Conservation (phyloP, 208 protist species). For the Borovskyia barvae region DNA sequence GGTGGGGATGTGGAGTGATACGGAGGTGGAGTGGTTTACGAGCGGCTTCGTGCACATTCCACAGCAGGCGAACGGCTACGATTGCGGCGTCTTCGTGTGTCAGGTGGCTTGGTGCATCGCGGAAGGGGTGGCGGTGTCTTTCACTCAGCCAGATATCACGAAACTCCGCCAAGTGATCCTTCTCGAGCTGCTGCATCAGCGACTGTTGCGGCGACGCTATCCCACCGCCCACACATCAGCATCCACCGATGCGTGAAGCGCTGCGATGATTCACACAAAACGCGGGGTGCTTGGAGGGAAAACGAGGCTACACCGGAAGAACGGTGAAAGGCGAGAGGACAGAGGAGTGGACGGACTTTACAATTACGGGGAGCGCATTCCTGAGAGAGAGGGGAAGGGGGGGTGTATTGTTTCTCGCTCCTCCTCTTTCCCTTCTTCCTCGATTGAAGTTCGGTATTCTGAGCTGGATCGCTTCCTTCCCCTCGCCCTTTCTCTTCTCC, state of each 20-base stretch:
- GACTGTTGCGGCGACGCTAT: conserved; percentile 50
- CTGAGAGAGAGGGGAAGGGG: no score
- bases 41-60: conserved; percentile 43
- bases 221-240: conserved; percentile 39
- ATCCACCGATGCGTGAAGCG: conserved; percentile 32
- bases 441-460: no score
- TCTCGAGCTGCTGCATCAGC: conserved; percentile 52
- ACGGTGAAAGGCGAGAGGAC: no score
- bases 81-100: conserved; percentile 88
- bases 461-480: no score
- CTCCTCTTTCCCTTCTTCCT: no score
- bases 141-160: conserved; percentile 40
- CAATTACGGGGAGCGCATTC: no score
- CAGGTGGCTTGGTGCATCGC: conserved; percentile 66
- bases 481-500: no score
- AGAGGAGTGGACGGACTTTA: no score
- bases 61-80: conserved; percentile 68
- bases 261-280: no score
- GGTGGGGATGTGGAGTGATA: conserved; percentile 18
- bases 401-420: no score
- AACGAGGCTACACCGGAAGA: no score
- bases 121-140: conserved; percentile 51
- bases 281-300: no score
- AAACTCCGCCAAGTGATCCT: conserved; percentile 51
- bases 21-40: conserved; percentile 35